Base-by-base conservation (phyloP, 2,329 filamentous ascomycete genomes). In the Chaetomium globosum region DNA sequence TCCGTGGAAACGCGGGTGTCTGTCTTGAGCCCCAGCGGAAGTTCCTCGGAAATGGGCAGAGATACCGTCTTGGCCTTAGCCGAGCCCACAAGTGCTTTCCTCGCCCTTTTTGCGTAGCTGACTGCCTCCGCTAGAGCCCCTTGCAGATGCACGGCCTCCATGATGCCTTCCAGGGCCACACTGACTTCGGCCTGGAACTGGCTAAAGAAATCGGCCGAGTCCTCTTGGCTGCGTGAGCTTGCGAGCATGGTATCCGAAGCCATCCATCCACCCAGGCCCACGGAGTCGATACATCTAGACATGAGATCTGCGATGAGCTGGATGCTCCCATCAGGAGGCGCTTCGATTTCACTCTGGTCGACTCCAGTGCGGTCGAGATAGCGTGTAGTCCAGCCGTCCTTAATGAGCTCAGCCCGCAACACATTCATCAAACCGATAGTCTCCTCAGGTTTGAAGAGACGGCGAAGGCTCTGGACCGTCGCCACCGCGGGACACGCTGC, bases 261-360 rank as follows among this genome's bases (percentile, higher is more conserved):
- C 63, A 93, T 81, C 90, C 90, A 93, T 23, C 90, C 90, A 61
- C 87, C 86, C 10, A 88, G 83, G 1, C 90, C 90, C 19, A 94
- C 84, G 0, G 91, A 87, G 75, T 94, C 91, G 52, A 94, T 82
- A 67, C 90, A 91, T 71, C 87, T 87, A 68, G 87, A 87, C 33
- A 93, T 82, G 4, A 94, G 80, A 69, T 89, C 87, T 19, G 89
- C 86, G 67, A 94, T 89, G 49, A 91, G 84, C 19, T 85, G 82
- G 69, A 93, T 89, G 59, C 88, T 86, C 58, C 86, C 85, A 71
- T 92, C 87, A 23, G 88, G 85, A 0, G 87, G 85, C 3, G 81
- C 77, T 28, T 80, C 76, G 16, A 76, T 72, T 48, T 84, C 70
- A 21, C 69, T 65, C 13, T 65, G 59, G 80, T 70, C 67, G 4